Evolutionary conservation across 345 rosid genomes (phyloP).

Genomic region (Xanthoceras sorbifolium): DNA sequence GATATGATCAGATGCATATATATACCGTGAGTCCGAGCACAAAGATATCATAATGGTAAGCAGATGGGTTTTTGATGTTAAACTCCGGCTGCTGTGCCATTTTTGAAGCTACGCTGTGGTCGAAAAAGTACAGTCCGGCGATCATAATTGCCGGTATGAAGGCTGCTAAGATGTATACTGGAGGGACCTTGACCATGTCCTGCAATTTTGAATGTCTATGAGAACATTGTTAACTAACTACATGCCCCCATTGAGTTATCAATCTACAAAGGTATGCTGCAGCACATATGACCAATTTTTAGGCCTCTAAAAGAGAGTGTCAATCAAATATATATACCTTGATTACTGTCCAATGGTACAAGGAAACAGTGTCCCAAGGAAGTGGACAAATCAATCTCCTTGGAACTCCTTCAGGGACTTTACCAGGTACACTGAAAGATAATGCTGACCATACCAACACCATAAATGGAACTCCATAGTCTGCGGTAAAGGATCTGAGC

Average conservation of each 20-base stretch:
- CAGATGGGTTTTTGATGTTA: constrained; percentile 74
- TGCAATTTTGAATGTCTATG: constrained; percentile 29
- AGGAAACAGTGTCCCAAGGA: constrained; percentile 75
- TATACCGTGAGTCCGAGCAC: constrained; percentile 69
- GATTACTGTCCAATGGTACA: constrained; percentile 81
- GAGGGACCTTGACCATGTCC: constrained; percentile 83
- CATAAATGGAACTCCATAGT: constrained; percentile 83
- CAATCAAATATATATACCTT: constrained; percentile 37
- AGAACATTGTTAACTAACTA: neutral
- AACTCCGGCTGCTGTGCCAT: constrained; percentile 87
- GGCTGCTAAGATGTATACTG: constrained; percentile 68
- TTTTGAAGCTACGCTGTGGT: constrained; percentile 89
- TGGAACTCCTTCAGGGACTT: constrained; percentile 60
- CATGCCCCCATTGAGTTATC: neutral
- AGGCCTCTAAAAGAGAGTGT: neutral
- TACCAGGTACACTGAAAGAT: constrained; percentile 52
- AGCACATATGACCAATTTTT: neutral
- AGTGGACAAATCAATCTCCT: constrained; percentile 73
- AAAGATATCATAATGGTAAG: constrained; percentile 81
- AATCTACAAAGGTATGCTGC: neutral
- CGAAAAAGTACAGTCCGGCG: constrained; percentile 86
- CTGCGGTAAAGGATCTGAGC: constrained; percentile 71
- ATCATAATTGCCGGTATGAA: constrained; percentile 82
- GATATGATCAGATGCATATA: neutral
- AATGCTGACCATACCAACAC: constrained; percentile 65